Evolutionary conservation across 768 basidiomycete genomes (phyloP).

Genomic region (Phaffia australis): DNA sequence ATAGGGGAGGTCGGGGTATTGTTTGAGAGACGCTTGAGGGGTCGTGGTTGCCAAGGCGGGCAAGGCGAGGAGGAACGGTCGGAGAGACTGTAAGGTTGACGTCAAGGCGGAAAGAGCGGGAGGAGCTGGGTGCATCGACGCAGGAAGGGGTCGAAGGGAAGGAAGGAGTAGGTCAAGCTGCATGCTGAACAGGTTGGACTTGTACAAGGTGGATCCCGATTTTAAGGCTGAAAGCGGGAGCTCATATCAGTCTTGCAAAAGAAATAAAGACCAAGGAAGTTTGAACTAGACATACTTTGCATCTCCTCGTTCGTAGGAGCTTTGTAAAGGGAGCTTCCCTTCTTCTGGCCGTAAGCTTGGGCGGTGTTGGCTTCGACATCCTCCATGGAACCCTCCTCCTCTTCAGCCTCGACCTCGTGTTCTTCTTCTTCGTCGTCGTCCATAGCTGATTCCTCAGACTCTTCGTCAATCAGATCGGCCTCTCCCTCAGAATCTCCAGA

Average conservation of each 20-base stretch:
- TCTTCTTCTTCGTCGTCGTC: slow-evolving; percentile 26
- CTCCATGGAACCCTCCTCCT: slow-evolving; percentile 17
- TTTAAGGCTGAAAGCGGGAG: slow-evolving; percentile 23
- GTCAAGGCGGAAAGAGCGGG: slow-evolving; percentile 58
- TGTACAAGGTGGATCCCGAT: slow-evolving; percentile 49
- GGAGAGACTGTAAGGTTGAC: slow-evolving; percentile 56
- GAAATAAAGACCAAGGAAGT: slow-evolving; percentile 1
- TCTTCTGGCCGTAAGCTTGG: slow-evolving; percentile 24
- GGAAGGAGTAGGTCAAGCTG: slow-evolving; percentile 42
- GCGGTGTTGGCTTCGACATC: slow-evolving; percentile 27
- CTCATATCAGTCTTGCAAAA: slow-evolving; percentile 2
- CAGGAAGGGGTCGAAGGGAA: slow-evolving; percentile 40
- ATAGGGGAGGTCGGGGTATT: slow-evolving; percentile 49
- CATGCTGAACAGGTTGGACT: slow-evolving; percentile 70
- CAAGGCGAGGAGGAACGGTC: slow-evolving; percentile 53
- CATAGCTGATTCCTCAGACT: slow-evolving; percentile 14
- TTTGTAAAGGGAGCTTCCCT: slow-evolving; percentile 32
- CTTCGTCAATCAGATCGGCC: slow-evolving; percentile 19
- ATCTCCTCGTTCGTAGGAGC: slow-evolving; percentile 47
- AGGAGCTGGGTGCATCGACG: slow-evolving; percentile 62
- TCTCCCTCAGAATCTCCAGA: slow-evolving; percentile 26
- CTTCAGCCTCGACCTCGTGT: slow-evolving; percentile 27
- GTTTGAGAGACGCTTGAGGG: slow-evolving; percentile 34
- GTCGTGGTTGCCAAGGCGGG: slow-evolving; percentile 47
- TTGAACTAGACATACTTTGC: slow-evolving; percentile 33